phyloP scores from a whole-genome alignment of 176 grass and related monocot genomes.

The Alloteropsis semialata region DNA sequence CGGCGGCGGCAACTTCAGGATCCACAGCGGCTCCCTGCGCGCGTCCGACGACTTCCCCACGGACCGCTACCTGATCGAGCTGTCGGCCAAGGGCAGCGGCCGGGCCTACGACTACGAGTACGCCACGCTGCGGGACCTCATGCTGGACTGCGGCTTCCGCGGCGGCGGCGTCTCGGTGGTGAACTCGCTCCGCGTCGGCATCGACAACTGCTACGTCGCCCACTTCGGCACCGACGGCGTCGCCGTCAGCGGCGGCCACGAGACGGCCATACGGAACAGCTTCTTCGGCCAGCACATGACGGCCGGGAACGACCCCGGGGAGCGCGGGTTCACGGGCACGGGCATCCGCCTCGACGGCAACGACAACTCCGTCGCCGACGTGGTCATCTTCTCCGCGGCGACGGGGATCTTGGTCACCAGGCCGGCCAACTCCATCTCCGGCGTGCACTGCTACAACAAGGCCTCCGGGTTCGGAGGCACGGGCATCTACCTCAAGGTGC shows the following conservation, averaged over 20 bases:
- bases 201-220: constrained; percentile 65
- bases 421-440: constrained; percentile 74
- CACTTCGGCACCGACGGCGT: constrained; percentile 64
- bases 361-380: constrained; percentile 76
- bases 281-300: constrained; percentile 87
- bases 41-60: constrained; percentile 66
- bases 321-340: constrained; percentile 59
- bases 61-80: constrained; percentile 71
- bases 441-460: constrained; percentile 97
- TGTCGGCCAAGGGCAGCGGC: constrained; percentile 19
- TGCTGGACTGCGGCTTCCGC: constrained; percentile 68
- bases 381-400: constrained; percentile 65
- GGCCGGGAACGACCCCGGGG: constrained; percentile 44
- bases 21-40: constrained; percentile 58
- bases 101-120: constrained; percentile 61
- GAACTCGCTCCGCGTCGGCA: constrained; percentile 55
- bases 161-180: constrained; percentile 66
- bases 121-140: constrained; percentile 60
- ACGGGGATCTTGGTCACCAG: constrained; percentile 66
- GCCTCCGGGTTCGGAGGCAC: constrained; percentile 61
- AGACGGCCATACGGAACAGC: constrained; percentile 58
- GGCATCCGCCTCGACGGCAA: constrained; percentile 69
- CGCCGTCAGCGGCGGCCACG: constrained; percentile 57
- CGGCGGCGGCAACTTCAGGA: constrained; percentile 87
- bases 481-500: constrained; percentile 62